Conservation (phyloP, 352 stramenopile species). For the Globisporangium ultimum region DNA sequence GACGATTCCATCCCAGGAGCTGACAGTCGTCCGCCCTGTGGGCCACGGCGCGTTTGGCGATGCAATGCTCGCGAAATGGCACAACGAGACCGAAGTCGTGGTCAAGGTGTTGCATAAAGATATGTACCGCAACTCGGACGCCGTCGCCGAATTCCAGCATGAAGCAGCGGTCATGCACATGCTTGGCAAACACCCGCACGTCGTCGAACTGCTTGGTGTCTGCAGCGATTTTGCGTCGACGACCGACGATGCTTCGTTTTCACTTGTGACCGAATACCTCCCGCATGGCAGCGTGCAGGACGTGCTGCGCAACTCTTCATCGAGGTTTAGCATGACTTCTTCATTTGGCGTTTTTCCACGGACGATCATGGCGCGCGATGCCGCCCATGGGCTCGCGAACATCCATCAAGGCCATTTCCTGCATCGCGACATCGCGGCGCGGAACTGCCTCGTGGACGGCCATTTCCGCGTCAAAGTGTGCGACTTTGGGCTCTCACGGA, state of each 20-base stretch:
- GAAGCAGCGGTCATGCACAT: conserved; percentile 75
- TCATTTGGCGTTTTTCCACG: conserved; percentile 45
- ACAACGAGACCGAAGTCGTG: conserved; percentile 51
- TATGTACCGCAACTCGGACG: conserved; percentile 36
- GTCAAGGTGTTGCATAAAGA: conserved; percentile 57
- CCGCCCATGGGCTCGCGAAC: conserved; percentile 58
- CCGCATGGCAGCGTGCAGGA: conserved; percentile 65
- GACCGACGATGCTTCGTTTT: conserved; percentile 12
- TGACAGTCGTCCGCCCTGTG: conserved; percentile 56
- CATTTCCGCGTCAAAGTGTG: conserved; percentile 70
- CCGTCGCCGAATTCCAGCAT: conserved; percentile 53
- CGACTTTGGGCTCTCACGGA: conserved; percentile 65
- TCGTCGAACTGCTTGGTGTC: conserved; percentile 63
- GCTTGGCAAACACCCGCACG: conserved; percentile 67
- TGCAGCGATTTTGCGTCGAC: conserved; percentile 1
- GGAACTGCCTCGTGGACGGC: conserved; percentile 63
- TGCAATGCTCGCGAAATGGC: conserved; percentile 58
- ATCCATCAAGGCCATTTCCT: conserved; percentile 63
- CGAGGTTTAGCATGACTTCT: neutral
- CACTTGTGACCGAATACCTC: conserved; percentile 69
- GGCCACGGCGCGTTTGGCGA: conserved; percentile 67
- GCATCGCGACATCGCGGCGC: conserved; percentile 63
- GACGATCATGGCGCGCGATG: conserved; percentile 65
- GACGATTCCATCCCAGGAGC: conserved; percentile 42
- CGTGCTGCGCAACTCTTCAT: conserved; percentile 15